phyloP scores from a whole-genome alignment of 2,329 filamentous ascomycete species.

The Incumbomyces delicatus region DNA sequence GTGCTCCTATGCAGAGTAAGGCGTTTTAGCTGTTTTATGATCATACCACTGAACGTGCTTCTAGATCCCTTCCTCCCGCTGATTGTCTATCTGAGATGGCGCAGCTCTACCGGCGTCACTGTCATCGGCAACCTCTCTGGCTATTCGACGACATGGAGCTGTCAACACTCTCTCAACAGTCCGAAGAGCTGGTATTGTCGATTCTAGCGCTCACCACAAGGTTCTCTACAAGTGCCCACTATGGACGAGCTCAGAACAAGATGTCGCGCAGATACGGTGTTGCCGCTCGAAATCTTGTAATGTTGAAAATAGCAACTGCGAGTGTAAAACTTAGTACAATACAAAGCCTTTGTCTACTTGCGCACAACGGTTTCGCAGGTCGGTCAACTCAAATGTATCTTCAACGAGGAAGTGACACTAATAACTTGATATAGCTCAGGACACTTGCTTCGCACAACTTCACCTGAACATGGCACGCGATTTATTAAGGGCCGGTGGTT shows the following conservation, averaged over 20 bases:
- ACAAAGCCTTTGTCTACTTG: slow-evolving; percentile 20
- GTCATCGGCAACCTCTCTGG: slow-evolving; percentile 30
- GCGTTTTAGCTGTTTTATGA: too few species aligned
- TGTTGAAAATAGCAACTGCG: slow-evolving; percentile 17
- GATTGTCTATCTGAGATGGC: too few species aligned
- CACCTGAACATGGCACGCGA: not conserved
- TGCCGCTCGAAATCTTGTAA: slow-evolving; percentile 16
- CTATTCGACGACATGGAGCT: slow-evolving; percentile 28
- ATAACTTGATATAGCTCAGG: slow-evolving; percentile 25
- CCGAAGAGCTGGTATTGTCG: slow-evolving; percentile 27
- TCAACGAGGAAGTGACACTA: slow-evolving; percentile 13
- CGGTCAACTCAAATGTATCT: slow-evolving; percentile 18
- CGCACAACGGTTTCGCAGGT: slow-evolving; percentile 18
- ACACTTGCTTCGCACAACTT: slow-evolving; percentile 30
- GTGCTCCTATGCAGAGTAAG: too few species aligned
- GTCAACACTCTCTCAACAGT: slow-evolving; percentile 22
- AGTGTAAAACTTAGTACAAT: slow-evolving; percentile 17
- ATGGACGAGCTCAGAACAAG: not conserved
- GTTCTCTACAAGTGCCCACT: not conserved
- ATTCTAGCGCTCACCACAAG: slow-evolving; percentile 25
- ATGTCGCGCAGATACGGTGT: slow-evolving; percentile 12
- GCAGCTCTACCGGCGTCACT: slow-evolving; percentile 8
- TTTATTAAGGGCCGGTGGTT: not conserved
- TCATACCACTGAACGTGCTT: too few species aligned
- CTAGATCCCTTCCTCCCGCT: too few species aligned